Evolutionary conservation across 768 basidiomycete species (phyloP), one percentile per base, ranked within the genome.

Genomic region (Fomitopsis serialis): DNA sequence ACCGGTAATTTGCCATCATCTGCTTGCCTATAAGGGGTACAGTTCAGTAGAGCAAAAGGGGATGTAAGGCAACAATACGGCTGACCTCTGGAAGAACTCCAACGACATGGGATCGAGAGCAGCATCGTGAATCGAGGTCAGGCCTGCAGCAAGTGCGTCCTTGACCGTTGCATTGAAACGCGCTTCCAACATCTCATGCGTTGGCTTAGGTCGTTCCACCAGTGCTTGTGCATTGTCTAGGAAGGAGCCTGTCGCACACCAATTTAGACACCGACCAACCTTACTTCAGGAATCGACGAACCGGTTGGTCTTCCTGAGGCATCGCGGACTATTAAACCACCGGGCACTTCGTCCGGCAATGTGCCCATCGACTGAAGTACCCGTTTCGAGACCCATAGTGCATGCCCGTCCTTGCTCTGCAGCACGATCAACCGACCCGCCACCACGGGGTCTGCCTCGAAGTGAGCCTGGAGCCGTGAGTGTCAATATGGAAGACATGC

Each of bases 91-190:
- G 72, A 89, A 92, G 64, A 95, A 90, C 1, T 76, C 76, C 42
- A 92, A 72, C n/a, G 87, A 87, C 12, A 68, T 69, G 19, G 86
- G 84, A 54, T 79, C 72, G 42, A 89, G 73, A 15, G 84, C 87
- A 12, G 94, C 94, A 66, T 97, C 94, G 63, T 95, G 92, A 36
- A 97, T 80, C 1, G 86, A 81, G 0, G 92, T 93, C 53, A 97
- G 66, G 5, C 94, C 94, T 50, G 76, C 69, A 2, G 78, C 70
- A 45, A 91, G 74, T 10, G 86, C 89, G 63, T 92, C 82, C 37
- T 74, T 70, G 21, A 88, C 79, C 7, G 89, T 78, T 34, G 76
- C 70, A 42, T 75, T 71, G 66, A 86, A 94, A 22, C 74, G 76
- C 61, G 77, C 75, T 52, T 79, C 61, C 42, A 92, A 73, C 57